Percentiles rank a stretch among this genome's conserved stretches.
Conservation (phyloP, 202 grass and related monocot genomes). For the Setaria italica region DNA sequence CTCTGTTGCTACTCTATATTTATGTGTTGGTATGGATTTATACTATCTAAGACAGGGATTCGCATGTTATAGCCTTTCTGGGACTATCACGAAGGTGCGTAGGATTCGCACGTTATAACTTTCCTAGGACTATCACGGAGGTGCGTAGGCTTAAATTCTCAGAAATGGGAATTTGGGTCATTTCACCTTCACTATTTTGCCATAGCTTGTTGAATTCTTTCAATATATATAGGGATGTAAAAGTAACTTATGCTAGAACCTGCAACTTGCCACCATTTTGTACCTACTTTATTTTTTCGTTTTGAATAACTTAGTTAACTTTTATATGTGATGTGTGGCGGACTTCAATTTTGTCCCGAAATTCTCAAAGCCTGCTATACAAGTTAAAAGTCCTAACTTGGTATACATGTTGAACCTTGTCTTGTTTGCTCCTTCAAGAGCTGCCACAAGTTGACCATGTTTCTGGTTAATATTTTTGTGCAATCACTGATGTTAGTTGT, state of each 20-base stretch:
- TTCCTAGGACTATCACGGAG: too few species aligned
- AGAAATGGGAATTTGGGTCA: too few species aligned
- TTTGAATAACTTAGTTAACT: not conserved
- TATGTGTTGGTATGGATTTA: too few species aligned
- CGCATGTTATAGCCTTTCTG: too few species aligned
- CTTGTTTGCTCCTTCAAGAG: not conserved
- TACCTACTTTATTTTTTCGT: not conserved
- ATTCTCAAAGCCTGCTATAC: not conserved
- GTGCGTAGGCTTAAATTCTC: too few species aligned
- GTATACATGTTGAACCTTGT: not conserved
- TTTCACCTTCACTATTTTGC: not conserved
- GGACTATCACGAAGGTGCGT: too few species aligned
- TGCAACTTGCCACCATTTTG: not conserved
- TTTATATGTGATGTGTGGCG: not conserved
- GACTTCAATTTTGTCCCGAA: not conserved
- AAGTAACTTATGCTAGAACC: not conserved
- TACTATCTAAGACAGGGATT: too few species aligned
- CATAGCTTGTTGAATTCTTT: not conserved
- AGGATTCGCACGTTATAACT: too few species aligned
- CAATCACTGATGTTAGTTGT: not conserved
- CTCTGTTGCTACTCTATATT: too few species aligned
- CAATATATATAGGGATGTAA: not conserved
- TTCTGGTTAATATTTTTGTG: not conserved
- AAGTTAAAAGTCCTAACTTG: not conserved
- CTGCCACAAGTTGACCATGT: not conserved